Conservation (phyloP, 2,329 filamentous ascomycete species). For the Calonectria hawksworthii region DNA sequence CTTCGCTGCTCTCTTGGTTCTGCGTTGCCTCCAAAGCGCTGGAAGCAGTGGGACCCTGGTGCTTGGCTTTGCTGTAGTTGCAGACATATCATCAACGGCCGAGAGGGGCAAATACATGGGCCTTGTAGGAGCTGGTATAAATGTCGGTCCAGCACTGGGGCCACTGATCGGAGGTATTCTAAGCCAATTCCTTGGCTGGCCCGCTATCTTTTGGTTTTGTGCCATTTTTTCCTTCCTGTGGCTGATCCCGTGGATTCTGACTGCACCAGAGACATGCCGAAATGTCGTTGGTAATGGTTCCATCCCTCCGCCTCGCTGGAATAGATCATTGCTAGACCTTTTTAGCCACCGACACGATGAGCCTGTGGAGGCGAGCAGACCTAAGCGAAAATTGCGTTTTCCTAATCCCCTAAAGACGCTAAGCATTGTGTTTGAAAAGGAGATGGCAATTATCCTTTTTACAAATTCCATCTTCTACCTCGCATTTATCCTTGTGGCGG, state of each 20-base stretch:
- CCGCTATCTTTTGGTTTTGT: conserved; percentile 79
- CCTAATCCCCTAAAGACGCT: conserved; percentile 72
- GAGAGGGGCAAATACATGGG: conserved; percentile 83
- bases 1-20: conserved; percentile 70
- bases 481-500: conserved; percentile 67
- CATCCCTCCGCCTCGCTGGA: conserved; percentile 69
- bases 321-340: conserved; percentile 69
- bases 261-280: conserved; percentile 72
- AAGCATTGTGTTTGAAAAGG: conserved; percentile 68
- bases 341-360: conserved; percentile 54
- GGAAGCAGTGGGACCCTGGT: conserved; percentile 80
- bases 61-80: conserved; percentile 78
- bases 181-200: conserved; percentile 75
- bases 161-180: conserved; percentile 76
- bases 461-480: conserved; percentile 69
- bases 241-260: conserved; percentile 67
- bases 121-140: conserved; percentile 71
- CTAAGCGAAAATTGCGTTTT: conserved; percentile 60
- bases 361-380: conserved; percentile 51
- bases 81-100: conserved; percentile 77
- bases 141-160: conserved; percentile 67
- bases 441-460: conserved; percentile 66
- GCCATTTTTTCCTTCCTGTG: conserved; percentile 66
- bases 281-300: conserved; percentile 75
- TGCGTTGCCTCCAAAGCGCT: conserved; percentile 73